Evolutionary conservation across 2,329 filamentous ascomycete genomes (phyloP).

Genomic region (Ophiocordyceps unilateralis): DNA sequence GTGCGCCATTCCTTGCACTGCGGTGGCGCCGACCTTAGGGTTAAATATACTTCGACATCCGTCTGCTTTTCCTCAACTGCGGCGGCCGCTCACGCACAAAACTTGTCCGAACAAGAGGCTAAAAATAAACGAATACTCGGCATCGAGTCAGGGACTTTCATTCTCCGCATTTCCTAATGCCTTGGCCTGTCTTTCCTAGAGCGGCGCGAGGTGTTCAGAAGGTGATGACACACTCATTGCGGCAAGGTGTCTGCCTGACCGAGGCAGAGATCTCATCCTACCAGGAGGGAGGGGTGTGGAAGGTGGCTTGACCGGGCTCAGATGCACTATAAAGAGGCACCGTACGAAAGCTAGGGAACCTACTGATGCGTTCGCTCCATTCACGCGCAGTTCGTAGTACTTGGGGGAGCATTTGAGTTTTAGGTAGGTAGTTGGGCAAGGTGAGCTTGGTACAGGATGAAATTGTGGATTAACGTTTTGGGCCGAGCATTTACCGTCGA

Average conservation of each 20-base stretch:
- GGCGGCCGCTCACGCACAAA: not conserved
- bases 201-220: not conserved
- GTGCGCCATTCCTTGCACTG: not conserved
- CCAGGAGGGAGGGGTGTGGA: too few relatives aligned
- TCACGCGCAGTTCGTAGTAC: too few relatives aligned
- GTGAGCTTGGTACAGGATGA: too few relatives aligned
- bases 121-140: not conserved
- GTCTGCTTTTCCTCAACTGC: not conserved
- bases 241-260: not conserved
- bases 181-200: not conserved
- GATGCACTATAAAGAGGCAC: too few relatives aligned
- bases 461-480: too few relatives aligned
- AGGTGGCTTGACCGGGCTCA: too few relatives aligned
- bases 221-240: not conserved
- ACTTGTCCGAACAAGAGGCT: not conserved
- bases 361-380: too few relatives aligned
- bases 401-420: too few relatives aligned
- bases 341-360: too few relatives aligned
- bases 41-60: too few relatives aligned
- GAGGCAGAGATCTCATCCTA: not conserved
- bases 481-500: too few relatives aligned
- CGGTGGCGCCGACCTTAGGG: not conserved
- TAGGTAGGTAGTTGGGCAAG: too few relatives aligned
- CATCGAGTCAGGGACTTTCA: not conserved
- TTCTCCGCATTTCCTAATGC: not conserved